Base-by-base conservation (phyloP, 768 basidiomycete species). In the Amanita jacksonii region DNA sequence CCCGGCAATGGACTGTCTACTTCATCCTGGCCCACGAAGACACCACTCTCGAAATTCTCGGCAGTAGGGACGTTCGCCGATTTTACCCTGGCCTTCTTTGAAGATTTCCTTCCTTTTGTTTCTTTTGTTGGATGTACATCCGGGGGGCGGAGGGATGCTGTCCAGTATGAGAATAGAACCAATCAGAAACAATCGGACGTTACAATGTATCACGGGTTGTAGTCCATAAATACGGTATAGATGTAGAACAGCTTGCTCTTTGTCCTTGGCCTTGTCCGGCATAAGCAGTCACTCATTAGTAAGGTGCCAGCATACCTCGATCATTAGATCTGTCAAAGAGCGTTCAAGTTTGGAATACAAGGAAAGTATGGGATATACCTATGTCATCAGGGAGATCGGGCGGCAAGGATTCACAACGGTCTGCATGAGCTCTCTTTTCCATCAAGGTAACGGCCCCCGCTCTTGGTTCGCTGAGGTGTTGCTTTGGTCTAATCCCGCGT, bases 221-320 rank as follows among this genome's bases (percentile, higher is more conserved):
- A 93, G 58, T 36, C 66, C 68, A 53, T 96, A 94, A 23, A 85
- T 79, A 46, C 89, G 60, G 56, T 88, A 80, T 35, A 94, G 55
- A 49, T 93, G 79, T 45, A 96, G 72, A 4, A 96, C 91, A 1
- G 91, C 92, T 57, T 93, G 92, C 58, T 94, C 92, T 63, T 92
- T 87, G 60, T 86, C 87, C 59, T 91, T 89, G 2, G 88, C 88
- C 69, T 71, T 37, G 31, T 23, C 3, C 27, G n/a, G n/a, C n/a
- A n/a, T n/a, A n/a, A n/a, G n/a, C n/a, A n/a, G 15, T 3, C 15
- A 18, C 19, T 3, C 12, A 35, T 40, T 40, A n/a, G n/a, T 6
- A 13, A 23, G 24, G 27, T 41, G 22, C 22, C 8, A 27, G 12
- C 62, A 22, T 51, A 63, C 69, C 57, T 93, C 90, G 47, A 92